Percentiles rank a stretch among this genome's conserved stretches.
phyloP scores from a whole-genome alignment of 2,329 filamentous ascomycete species.

The Calonectria montana region DNA sequence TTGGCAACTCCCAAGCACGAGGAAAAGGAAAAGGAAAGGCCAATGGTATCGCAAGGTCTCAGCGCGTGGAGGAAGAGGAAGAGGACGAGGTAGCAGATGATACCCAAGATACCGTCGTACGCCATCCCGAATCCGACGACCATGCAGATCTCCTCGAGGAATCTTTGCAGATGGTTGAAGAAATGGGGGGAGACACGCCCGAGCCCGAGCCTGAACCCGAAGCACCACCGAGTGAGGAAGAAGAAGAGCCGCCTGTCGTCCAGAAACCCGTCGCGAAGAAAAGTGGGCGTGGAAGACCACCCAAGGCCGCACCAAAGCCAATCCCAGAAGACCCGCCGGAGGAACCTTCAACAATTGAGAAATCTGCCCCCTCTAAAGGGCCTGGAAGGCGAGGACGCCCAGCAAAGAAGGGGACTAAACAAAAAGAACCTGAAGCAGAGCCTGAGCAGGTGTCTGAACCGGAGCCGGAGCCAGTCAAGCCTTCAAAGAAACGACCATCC shows the following conservation, averaged over 20 bases:
- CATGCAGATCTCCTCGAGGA: conserved; percentile 50
- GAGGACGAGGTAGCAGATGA: conserved; percentile 42
- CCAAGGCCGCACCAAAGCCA: conserved; percentile 27
- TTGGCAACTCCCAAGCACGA: conserved; percentile 43
- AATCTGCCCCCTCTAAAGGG: conserved; percentile 6
- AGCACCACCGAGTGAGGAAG: conserved; percentile 11
- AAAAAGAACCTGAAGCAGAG: conserved; percentile 28
- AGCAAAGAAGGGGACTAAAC: conserved; percentile 21
- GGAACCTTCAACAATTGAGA: conserved; percentile 23
- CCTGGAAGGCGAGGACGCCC: conserved; percentile 28
- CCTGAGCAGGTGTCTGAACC: conserved; percentile 2
- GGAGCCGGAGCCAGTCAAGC: conserved; percentile 11
- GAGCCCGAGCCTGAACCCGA: conserved; percentile 27
- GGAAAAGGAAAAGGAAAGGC: conserved; percentile 29
- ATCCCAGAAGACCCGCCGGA: conserved; percentile 25
- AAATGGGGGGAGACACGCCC: conserved; percentile 40
- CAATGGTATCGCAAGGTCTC: conserved; percentile 45
- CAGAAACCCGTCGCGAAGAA: conserved; percentile 22
- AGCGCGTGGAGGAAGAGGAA: conserved; percentile 43
- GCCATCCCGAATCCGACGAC: conserved; percentile 1
- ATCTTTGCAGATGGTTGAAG: conserved; percentile 56
- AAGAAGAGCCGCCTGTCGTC: conserved; percentile 19
- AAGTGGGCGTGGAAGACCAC: conserved; percentile 35
- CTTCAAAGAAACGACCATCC: conserved; percentile 32
- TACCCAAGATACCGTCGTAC: conserved; percentile 17